Percentiles rank a stretch among this genome's conserved stretches.
These are phyloP conservation scores for Sphaerulina musiva DNA, from an alignment of 2,329 filamentous ascomycete species.

Conservation along the genomic window DNA sequence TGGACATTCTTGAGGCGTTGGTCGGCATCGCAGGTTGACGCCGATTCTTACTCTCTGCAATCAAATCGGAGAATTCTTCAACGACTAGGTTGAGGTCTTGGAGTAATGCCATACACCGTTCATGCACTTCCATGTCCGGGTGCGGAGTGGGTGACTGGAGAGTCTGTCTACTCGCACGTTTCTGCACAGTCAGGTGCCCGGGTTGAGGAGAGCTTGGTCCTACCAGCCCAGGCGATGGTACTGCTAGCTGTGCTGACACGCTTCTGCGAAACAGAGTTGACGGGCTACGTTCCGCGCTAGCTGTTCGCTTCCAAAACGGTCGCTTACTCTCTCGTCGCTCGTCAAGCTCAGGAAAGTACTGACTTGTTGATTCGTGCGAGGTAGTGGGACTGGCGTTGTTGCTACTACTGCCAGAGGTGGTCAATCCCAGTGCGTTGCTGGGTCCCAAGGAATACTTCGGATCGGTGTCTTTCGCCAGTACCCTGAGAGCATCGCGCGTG, in stretches of 20 bases:
- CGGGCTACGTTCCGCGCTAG: slow-evolving; percentile 46
- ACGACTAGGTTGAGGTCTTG: slow-evolving; percentile 79
- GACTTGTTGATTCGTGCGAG: slow-evolving; percentile 40
- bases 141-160: slow-evolving; percentile 16
- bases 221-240: slow-evolving; percentile 38
- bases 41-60: slow-evolving; percentile 72
- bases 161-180: slow-evolving; percentile 26
- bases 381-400: slow-evolving; percentile 34
- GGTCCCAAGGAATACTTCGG: slow-evolving; percentile 48
- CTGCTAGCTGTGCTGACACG: slow-evolving; percentile 49
- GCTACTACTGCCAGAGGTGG: slow-evolving; percentile 26
- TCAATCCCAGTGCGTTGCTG: slow-evolving; percentile 32
- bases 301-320: slow-evolving; percentile 89
- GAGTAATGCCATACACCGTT: slow-evolving; percentile 76
- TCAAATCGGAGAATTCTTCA: slow-evolving; percentile 68
- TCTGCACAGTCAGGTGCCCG: slow-evolving; percentile 35
- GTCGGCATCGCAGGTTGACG: slow-evolving; percentile 49
- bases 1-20: slow-evolving; percentile 54
- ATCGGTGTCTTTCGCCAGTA: slow-evolving; percentile 78
- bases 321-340: slow-evolving; percentile 50
- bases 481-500: slow-evolving; percentile 78
- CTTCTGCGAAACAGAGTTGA: slow-evolving; percentile 43
- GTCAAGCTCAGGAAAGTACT: slow-evolving; percentile 32
- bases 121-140: slow-evolving; percentile 56
- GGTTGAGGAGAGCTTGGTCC: slow-evolving; percentile 30